A percentile compares a stretch with the other conserved stretches of the same genome.
Evolutionary conservation across 1,284 basidiomycete species (phyloP).

Genomic region (Ustilago sp.): DNA sequence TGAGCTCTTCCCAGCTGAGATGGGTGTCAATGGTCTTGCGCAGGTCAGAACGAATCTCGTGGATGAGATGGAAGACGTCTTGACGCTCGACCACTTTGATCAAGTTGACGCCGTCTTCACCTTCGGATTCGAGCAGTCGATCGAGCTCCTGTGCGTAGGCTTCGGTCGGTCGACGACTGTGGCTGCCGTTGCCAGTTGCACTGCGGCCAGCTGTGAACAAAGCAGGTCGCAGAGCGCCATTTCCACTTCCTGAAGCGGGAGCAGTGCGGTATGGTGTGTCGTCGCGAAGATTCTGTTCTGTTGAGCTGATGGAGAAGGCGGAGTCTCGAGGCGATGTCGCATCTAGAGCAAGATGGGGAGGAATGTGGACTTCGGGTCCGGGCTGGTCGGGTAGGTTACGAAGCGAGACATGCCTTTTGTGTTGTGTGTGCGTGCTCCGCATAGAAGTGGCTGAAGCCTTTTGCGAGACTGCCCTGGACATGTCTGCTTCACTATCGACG

Average conservation of each 20-base stretch:
- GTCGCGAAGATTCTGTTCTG: slow-evolving; percentile 24
- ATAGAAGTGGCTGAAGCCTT: slow-evolving; percentile 45
- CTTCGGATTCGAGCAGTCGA: slow-evolving; percentile 46
- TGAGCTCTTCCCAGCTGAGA: slow-evolving; percentile 63
- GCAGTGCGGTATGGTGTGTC: background rate
- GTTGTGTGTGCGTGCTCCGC: slow-evolving; percentile 18
- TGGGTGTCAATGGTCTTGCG: slow-evolving; percentile 60
- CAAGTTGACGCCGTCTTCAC: slow-evolving; percentile 51
- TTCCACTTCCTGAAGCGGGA: background rate
- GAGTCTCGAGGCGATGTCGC: slow-evolving; percentile 26
- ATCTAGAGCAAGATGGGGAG: slow-evolving; percentile 25
- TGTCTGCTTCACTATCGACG: background rate
- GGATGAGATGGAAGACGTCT: slow-evolving; percentile 58
- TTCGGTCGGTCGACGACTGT: slow-evolving; percentile 26
- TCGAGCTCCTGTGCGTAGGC: slow-evolving; percentile 40
- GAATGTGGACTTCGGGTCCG: slow-evolving; percentile 31
- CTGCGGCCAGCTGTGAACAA: slow-evolving; percentile 5
- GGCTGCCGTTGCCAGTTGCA: slow-evolving; percentile 7
- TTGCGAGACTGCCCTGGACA: slow-evolving; percentile 47
- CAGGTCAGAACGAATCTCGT: slow-evolving; percentile 52
- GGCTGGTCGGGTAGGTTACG: slow-evolving; percentile 44
- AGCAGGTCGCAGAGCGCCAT: background rate
- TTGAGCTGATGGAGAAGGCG: slow-evolving; percentile 36
- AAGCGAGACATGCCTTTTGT: slow-evolving; percentile 40
- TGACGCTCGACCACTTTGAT: slow-evolving; percentile 51